Conservation (phyloP, 371 early-diverging fungal species). For the Mucor velutinosus region DNA sequence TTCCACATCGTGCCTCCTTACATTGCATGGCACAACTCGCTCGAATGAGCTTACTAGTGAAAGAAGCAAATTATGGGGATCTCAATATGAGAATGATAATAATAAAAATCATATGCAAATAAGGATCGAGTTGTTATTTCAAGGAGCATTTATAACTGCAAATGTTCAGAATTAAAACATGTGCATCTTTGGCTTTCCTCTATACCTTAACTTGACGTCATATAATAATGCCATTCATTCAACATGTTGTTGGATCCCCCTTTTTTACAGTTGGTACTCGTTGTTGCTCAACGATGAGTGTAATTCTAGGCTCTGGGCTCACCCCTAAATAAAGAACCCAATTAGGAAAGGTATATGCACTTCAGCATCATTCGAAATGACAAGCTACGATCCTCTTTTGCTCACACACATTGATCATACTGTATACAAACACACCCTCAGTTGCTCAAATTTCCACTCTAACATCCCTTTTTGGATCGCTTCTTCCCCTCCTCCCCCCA, state of each 20-base stretch:
- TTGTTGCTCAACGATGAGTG: slow-evolving; percentile 2
- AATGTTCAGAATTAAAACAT: neutral
- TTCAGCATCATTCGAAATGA: slow-evolving; percentile 18
- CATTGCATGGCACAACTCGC: neutral
- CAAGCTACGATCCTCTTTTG: slow-evolving; percentile 11
- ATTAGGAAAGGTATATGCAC: slow-evolving; percentile 11
- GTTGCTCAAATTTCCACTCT: neutral
- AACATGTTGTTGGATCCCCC: slow-evolving; percentile 1
- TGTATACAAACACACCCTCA: neutral
- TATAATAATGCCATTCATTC: neutral
- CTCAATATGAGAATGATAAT: neutral
- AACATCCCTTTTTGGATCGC: slow-evolving; percentile 1
- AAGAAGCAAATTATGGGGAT: neutral
- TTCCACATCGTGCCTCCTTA: neutral
- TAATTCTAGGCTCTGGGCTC: slow-evolving; percentile 1
- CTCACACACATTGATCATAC: neutral
- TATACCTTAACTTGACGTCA: neutral
- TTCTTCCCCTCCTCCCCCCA: neutral
- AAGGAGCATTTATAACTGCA: neutral
- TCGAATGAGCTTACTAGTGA: neutral
- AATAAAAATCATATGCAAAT: neutral
- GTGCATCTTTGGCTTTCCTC: neutral
- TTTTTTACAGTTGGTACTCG: neutral
- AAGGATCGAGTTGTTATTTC: neutral
- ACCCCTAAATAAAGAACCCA: neutral